Conservation (phyloP, 768 basidiomycete genomes). For the Lactarius sanguifluus region DNA sequence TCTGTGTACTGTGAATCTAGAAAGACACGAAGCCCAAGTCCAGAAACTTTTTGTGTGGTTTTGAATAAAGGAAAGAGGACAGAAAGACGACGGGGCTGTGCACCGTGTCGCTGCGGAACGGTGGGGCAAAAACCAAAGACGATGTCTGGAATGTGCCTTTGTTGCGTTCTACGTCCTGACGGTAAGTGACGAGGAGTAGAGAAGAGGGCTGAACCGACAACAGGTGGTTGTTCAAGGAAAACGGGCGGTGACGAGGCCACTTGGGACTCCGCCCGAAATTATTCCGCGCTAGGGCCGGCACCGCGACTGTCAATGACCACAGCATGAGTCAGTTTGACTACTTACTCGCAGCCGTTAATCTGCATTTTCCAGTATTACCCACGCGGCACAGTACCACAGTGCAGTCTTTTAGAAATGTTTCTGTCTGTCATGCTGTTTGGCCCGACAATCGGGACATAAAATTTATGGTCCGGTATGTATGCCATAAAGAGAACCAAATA, state of each 20-base stretch:
- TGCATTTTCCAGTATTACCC: not conserved
- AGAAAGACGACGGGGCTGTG: conserved; percentile 11
- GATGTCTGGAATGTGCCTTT: conserved; percentile 8
- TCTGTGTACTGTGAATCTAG: conserved; percentile 6
- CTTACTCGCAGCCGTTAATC: not conserved
- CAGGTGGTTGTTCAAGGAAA: conserved; percentile 29
- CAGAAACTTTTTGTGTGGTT: conserved; percentile 21
- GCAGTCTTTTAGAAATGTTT: not conserved
- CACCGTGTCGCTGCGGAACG: conserved; percentile 9
- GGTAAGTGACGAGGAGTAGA: conserved; percentile 7
- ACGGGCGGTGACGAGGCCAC: conserved; percentile 13
- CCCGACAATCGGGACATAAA: not conserved
- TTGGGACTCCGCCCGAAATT: conserved; percentile 29
- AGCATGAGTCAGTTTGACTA: conserved; percentile 13
- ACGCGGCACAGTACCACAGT: not conserved
- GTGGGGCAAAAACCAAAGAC: conserved; percentile 3
- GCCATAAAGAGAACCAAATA: not conserved
- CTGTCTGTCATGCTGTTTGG: not conserved
- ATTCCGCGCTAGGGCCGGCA: conserved; percentile 3
- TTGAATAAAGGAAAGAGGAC: conserved; percentile 16
- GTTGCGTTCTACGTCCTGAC: conserved; percentile 18
- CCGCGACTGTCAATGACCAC: not conserved
- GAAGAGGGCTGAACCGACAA: conserved; percentile 12
- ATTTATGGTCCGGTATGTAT: not conserved
- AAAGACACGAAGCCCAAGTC: conserved; percentile 17